Percentiles rank a stretch among this genome's conserved stretches.
phyloP scores from a whole-genome alignment of 2,329 filamentous ascomycete genomes.

The Diaporthe ilicicola region DNA sequence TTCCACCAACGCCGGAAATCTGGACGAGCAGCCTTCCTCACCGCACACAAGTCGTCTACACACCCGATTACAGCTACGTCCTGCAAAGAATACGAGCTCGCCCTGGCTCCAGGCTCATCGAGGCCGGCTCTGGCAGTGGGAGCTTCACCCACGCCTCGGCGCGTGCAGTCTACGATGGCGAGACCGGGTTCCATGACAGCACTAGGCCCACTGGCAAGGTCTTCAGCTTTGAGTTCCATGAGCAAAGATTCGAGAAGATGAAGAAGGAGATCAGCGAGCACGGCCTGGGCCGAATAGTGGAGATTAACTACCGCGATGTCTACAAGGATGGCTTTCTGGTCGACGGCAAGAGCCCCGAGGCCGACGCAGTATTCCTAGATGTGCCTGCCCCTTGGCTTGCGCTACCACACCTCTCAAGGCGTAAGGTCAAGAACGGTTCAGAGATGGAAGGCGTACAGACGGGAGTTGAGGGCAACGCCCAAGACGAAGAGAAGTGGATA shows the following conservation, averaged over 20 bases:
- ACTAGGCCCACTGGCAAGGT: conserved; percentile 69
- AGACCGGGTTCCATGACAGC: conserved; percentile 56
- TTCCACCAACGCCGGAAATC: conserved; percentile 81
- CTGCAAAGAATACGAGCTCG: conserved; percentile 78
- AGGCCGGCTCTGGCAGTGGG: conserved; percentile 83
- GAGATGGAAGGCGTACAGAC: conserved; percentile 35
- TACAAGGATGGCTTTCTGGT: conserved; percentile 78
- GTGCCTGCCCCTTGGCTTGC: conserved; percentile 84
- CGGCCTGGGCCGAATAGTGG: conserved; percentile 70
- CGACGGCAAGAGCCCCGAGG: conserved; percentile 65
- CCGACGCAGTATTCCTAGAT: conserved; percentile 80
- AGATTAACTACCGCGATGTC: conserved; percentile 81
- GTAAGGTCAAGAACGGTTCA: conserved; percentile 43
- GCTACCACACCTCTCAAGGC: conserved; percentile 76
- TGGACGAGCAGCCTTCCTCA: conserved; percentile 85
- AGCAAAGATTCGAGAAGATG: conserved; percentile 75
- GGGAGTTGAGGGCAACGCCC: conserved; percentile 20
- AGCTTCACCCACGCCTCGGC: conserved; percentile 85
- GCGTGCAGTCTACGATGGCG: conserved; percentile 75
- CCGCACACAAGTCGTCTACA: conserved; percentile 87
- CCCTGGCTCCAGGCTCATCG: conserved; percentile 77
- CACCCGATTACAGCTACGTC: conserved; percentile 86
- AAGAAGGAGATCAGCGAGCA: conserved; percentile 75
- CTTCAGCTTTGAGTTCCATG: conserved; percentile 85
- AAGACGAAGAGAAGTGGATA: conserved; percentile 50